These are phyloP conservation scores for Nelumbo lutea DNA, from an alignment of 164 flowering plant genomes.

Conservation along the genomic window DNA sequence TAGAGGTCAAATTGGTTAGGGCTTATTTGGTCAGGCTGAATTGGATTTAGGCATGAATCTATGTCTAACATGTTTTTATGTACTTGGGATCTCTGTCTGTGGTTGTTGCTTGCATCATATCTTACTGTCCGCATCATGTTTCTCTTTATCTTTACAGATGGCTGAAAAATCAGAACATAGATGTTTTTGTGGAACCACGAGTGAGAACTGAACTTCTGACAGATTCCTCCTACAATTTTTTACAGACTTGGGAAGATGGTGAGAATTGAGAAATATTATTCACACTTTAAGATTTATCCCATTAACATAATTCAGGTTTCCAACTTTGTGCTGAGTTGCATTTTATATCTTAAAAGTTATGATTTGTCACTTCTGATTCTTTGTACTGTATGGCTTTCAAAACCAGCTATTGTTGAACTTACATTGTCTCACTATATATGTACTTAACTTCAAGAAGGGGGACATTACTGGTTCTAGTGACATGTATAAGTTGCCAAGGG, in stretches of 20 bases:
- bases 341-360: no score
- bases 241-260: conserved; percentile 91
- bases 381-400: no score
- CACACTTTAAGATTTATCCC: background rate
- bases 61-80: no score
- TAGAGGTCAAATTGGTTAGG: background rate
- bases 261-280: conserved; percentile 19
- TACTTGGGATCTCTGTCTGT: background rate
- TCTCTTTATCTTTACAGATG: conserved; percentile 46
- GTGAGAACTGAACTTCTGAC: conserved; percentile 72
- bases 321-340: no score
- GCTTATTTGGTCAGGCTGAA: no score
- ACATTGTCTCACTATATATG: no score
- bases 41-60: no score
- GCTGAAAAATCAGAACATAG: conserved; percentile 65
- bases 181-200: conserved; percentile 83
- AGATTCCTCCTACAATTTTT: conserved; percentile 65
- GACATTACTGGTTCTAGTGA: no score
- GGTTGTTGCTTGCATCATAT: background rate
- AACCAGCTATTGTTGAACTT: no score
- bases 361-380: no score
- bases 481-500: no score
- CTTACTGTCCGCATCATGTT: conserved; percentile 4
- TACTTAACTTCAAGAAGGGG: no score
- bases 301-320: background rate